These are phyloP conservation scores for Malus hybrid DNA, from an alignment of 331 rosid genomes.

Conservation along the genomic window DNA sequence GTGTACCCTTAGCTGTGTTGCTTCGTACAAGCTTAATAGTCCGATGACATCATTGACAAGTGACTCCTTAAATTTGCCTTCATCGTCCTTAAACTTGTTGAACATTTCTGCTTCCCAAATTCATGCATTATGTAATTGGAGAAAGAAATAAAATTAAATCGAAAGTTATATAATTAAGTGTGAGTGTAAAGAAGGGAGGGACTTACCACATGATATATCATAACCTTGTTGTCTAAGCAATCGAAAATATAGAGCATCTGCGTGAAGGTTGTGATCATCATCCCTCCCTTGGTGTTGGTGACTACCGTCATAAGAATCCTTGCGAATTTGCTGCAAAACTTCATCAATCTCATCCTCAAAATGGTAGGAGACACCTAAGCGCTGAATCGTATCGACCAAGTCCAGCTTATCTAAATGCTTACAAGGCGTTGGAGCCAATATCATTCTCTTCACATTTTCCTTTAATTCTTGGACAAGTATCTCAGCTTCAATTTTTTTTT, in stretches of 20 bases:
- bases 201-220: constrained; percentile 6
- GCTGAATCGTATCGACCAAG: constrained; percentile 1
- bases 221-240: constrained; percentile 15
- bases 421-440: not conserved
- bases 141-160: not conserved
- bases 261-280: not conserved
- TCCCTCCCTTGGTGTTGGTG: not conserved
- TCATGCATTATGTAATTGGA: not conserved
- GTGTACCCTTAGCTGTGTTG: too few relatives aligned
- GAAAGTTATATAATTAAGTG: not conserved
- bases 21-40: too few relatives aligned
- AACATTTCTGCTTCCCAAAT: too few relatives aligned
- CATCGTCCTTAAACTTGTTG: too few relatives aligned
- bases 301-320: not conserved
- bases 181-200: not conserved
- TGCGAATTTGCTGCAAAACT: not conserved
- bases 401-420: not conserved
- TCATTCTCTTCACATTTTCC: not conserved
- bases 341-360: constrained; percentile 17
- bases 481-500: not conserved
- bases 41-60: too few relatives aligned
- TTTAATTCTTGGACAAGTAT: constrained; percentile 4
- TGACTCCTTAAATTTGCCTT: too few relatives aligned
- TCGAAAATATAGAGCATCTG: constrained; percentile 6
- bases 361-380: not conserved